These are phyloP conservation scores for Curvularia eragrostidis DNA, from an alignment of 2,329 filamentous ascomycete genomes.

Conservation along the genomic window DNA sequence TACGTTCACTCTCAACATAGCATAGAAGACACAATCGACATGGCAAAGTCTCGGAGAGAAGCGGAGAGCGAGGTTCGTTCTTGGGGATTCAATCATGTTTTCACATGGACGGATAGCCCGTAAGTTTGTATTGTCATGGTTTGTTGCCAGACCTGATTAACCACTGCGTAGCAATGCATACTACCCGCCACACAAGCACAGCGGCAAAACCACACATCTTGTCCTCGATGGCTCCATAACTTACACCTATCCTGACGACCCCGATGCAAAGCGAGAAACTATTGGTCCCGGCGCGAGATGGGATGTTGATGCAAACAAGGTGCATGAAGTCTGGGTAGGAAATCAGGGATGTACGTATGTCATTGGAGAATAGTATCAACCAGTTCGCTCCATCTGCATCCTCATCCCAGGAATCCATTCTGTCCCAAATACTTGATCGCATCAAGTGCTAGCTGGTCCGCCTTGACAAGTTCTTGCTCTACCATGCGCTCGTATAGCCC, in stretches of 20 bases:
- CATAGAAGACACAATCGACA: constrained; percentile 14
- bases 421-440: constrained; percentile 57
- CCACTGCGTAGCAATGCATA: constrained; percentile 64
- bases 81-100: constrained; percentile 74
- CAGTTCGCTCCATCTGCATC: too few species aligned
- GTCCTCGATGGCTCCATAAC: constrained; percentile 70
- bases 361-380: constrained; percentile 59
- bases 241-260: constrained; percentile 69
- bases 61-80: constrained; percentile 68
- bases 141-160: not conserved
- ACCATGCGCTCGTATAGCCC: constrained; percentile 47
- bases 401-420: constrained; percentile 51
- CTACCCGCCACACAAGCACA: constrained; percentile 72
- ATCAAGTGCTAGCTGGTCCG: constrained; percentile 52
- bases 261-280: constrained; percentile 61
- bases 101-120: constrained; percentile 75
- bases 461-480: constrained; percentile 55
- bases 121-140: constrained; percentile 52
- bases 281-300: constrained; percentile 67
- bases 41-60: constrained; percentile 54
- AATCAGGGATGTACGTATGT: constrained; percentile 71
- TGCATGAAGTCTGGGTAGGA: constrained; percentile 76
- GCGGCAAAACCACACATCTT: constrained; percentile 71
- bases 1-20: not conserved
- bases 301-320: constrained; percentile 68